These are phyloP conservation scores for Trichoderma gracile DNA, from an alignment of 2,329 filamentous ascomycete genomes.

Conservation along the genomic window DNA sequence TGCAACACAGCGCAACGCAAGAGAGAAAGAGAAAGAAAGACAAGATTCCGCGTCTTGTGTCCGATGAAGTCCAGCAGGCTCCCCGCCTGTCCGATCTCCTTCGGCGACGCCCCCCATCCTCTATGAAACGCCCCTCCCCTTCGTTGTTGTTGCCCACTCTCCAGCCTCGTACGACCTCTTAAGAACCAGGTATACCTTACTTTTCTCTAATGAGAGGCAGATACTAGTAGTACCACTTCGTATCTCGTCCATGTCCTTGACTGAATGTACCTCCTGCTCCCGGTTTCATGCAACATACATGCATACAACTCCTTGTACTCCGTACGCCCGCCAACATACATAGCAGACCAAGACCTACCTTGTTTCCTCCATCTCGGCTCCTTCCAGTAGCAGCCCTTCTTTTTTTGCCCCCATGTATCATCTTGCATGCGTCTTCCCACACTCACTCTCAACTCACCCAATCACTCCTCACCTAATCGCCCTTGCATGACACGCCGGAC, in stretches of 20 bases:
- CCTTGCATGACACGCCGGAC: slow-evolving; percentile 6
- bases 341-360: background rate
- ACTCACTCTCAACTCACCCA: background rate
- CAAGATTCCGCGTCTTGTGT: slow-evolving; percentile 26
- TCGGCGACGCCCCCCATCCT: background rate
- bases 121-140: too few relatives aligned
- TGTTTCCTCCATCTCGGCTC: slow-evolving; percentile 15
- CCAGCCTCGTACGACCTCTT: slow-evolving; percentile 16
- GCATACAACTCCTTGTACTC: background rate
- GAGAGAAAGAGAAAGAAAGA: background rate
- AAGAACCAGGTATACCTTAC: background rate
- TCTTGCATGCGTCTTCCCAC: slow-evolving; percentile 15
- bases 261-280: background rate
- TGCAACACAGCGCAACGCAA: background rate
- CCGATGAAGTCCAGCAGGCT: slow-evolving; percentile 27
- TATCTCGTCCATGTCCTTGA: too few relatives aligned
- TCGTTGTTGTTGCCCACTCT: too few relatives aligned
- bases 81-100: slow-evolving; percentile 25
- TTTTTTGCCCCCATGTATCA: background rate
- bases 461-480: background rate
- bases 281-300: slow-evolving; percentile 11
- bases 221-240: too few relatives aligned
- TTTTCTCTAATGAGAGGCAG: background rate
- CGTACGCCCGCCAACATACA: background rate
- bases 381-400: slow-evolving; percentile 2